These are phyloP conservation scores for Bothia castanella DNA, from an alignment of 1,284 basidiomycete genomes.

Conservation along the genomic window DNA sequence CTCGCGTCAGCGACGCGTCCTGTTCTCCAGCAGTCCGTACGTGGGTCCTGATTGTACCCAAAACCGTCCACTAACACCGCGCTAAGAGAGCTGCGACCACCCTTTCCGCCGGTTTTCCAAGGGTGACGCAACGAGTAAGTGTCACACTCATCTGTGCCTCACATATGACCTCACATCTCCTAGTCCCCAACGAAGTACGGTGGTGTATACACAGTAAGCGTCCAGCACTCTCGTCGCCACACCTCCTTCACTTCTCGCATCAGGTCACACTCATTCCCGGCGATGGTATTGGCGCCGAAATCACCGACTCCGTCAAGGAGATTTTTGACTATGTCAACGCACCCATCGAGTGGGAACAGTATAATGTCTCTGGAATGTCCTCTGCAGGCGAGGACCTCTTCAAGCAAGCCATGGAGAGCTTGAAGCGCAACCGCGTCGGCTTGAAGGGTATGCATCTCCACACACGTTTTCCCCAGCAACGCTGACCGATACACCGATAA, in stretches of 20 bases:
- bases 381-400: constrained; percentile 92
- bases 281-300: constrained; percentile 96
- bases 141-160: not conserved
- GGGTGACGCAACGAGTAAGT: constrained; percentile 65
- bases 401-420: constrained; percentile 95
- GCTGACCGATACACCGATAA: constrained; percentile 32
- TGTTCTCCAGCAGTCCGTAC: constrained; percentile 48
- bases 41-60: constrained; percentile 21
- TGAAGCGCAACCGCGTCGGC: constrained; percentile 96
- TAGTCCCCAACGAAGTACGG: constrained; percentile 93
- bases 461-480: not conserved
- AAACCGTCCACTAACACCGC: constrained; percentile 15
- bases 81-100: constrained; percentile 70
- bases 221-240: constrained; percentile 23
- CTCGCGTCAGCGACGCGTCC: constrained; percentile 57
- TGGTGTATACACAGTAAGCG: constrained; percentile 80
- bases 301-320: constrained; percentile 98
- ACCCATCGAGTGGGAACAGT: constrained; percentile 99
- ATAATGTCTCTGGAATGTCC: constrained; percentile 95
- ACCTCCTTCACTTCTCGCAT: constrained; percentile 15
- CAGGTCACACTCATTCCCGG: constrained; percentile 94
- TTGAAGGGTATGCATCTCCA: constrained; percentile 73
- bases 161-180: constrained; percentile 12
- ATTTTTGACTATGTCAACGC: constrained; percentile 97
- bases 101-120: constrained; percentile 76